Percentiles rank a stretch among this genome's conserved stretches.
Conservation (phyloP, 257 asterid species). For the Solanum bulbocastanum region DNA sequence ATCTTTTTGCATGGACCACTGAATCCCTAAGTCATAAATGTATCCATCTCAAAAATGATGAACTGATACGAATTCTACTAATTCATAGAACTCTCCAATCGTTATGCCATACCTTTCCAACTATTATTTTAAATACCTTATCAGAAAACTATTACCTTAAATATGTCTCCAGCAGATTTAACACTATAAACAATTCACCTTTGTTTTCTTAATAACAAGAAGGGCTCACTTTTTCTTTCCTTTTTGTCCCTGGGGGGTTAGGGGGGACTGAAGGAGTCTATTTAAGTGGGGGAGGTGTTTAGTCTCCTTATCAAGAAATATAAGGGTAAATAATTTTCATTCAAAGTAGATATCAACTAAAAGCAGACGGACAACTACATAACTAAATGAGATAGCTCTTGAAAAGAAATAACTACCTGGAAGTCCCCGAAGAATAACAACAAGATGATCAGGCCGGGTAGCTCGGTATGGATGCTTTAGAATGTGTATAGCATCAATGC, state of each 20-base stretch:
- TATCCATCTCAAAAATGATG: not conserved
- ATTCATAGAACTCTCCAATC: not conserved
- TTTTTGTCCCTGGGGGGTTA: not conserved
- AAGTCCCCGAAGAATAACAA: constrained; percentile 83
- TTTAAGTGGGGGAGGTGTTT: not conserved
- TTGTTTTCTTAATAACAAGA: not conserved
- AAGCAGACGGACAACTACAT: not conserved
- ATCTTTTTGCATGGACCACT: not conserved
- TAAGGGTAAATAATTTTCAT: not conserved
- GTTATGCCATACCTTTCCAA: not conserved
- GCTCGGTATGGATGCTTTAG: constrained; percentile 80
- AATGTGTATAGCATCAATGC: constrained; percentile 68
- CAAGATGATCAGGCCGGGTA: constrained; percentile 86
- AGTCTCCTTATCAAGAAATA: not conserved
- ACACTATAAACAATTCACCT: not conserved
- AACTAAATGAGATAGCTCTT: not conserved
- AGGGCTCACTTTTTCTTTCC: not conserved
- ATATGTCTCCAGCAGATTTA: not conserved
- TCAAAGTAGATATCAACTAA: not conserved
- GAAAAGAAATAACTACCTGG: constrained; percentile 44
- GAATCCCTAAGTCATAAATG: not conserved
- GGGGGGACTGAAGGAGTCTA: not conserved
- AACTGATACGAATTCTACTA: not conserved
- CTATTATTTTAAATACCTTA: not conserved
- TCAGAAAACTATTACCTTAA: not conserved